These are phyloP conservation scores for Ophiostoma ulmi DNA, from an alignment of 2,329 filamentous ascomycete genomes.

Conservation along the genomic window DNA sequence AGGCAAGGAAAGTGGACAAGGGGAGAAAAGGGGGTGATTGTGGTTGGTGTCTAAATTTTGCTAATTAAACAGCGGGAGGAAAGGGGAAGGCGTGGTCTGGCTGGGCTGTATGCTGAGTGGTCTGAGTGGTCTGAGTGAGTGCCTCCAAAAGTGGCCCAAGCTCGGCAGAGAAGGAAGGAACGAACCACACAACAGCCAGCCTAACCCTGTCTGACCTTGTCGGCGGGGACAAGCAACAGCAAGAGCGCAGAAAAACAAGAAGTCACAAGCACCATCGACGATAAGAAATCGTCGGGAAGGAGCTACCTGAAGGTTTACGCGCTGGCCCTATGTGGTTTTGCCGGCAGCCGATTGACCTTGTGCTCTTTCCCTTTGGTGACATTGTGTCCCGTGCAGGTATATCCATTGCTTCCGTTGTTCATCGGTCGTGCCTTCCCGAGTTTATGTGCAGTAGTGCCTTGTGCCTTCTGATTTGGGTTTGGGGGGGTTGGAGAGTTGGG, in stretches of 20 bases:
- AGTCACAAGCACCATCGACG: neutral
- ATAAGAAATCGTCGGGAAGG: constrained; percentile 16
- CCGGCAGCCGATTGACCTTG: constrained; percentile 7
- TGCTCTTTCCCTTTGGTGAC: constrained; percentile 6
- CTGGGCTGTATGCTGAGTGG: neutral
- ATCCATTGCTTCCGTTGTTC: neutral
- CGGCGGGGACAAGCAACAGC: neutral
- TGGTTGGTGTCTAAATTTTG: neutral
- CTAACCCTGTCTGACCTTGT: constrained; percentile 3
- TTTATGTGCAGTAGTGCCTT: neutral
- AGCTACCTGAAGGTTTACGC: constrained; percentile 12
- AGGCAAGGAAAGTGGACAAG: neutral
- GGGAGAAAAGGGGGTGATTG: constrained; percentile 20
- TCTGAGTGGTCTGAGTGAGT: neutral
- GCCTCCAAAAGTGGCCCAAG: constrained; percentile 16
- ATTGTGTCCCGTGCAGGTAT: neutral
- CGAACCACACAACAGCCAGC: constrained; percentile 12
- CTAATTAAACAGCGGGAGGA: constrained; percentile 22
- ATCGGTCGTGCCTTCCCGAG: constrained; percentile 8
- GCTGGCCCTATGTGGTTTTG: neutral
- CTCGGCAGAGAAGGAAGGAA: constrained; percentile 20
- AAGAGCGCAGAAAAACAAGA: neutral
- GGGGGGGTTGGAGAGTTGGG: neutral
- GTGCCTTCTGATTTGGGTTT: neutral
- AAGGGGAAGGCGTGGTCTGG: constrained; percentile 20